A percentile compares a stretch with the other conserved stretches of the same genome.
Conservation (phyloP, 345 rosid species). For the Noccaea caerulescens region DNA sequence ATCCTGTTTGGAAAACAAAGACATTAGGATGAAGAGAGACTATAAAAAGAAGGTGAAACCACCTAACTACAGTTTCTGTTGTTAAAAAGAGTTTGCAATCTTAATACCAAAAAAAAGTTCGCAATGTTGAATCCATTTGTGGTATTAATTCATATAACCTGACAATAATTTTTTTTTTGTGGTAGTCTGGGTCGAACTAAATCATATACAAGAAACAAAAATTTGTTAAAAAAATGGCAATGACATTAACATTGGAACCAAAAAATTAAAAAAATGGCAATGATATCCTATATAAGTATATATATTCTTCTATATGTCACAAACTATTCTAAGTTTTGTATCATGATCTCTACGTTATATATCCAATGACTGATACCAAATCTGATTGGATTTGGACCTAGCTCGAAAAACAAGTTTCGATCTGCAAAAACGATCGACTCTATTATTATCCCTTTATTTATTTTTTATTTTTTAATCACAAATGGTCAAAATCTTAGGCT, state of each 20-base stretch:
- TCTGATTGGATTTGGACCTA: slow-evolving; percentile 12
- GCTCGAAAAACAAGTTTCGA: not conserved
- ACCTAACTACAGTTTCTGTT: not conserved
- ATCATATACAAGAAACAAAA: no score
- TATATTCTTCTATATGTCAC: not conserved
- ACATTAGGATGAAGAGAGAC: no score
- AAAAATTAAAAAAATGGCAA: no score
- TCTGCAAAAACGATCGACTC: slow-evolving; percentile 25
- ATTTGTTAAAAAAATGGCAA: not conserved
- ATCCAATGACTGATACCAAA: not conserved
- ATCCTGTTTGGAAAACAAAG: no score
- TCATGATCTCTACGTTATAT: not conserved
- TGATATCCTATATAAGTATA: no score
- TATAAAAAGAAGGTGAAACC: slow-evolving; percentile 1
- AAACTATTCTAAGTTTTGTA: not conserved
- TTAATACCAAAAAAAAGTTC: no score
- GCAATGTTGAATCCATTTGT: no score
- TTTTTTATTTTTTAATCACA: not conserved
- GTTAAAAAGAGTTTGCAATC: not conserved
- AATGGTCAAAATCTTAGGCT: slow-evolving; percentile 20
- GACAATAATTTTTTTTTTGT: no score
- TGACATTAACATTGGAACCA: no score
- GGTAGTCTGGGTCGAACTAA: no score
- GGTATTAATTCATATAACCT: no score
- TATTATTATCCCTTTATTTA: not conserved